Conservation (phyloP, 1,284 basidiomycete genomes). For the Tranzscheliella williamsii region DNA sequence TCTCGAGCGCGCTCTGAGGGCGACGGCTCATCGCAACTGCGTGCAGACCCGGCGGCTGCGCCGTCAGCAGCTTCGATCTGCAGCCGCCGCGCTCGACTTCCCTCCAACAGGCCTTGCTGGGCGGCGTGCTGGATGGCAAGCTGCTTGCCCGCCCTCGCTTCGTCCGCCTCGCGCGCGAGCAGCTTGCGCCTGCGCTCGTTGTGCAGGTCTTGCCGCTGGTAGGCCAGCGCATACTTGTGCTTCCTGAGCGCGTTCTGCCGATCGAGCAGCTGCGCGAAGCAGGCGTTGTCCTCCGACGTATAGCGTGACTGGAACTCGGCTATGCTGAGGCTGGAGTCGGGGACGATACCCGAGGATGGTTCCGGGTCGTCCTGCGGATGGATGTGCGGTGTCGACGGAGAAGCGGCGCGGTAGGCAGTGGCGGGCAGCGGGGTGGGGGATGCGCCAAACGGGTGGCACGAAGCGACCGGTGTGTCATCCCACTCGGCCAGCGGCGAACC, state of each 20-base stretch:
- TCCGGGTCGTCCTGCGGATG: neutral
- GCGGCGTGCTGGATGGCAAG: constrained; percentile 21
- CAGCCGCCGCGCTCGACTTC: too few relatives aligned
- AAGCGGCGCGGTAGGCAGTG: constrained; percentile 13
- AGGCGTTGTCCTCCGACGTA: constrained; percentile 59
- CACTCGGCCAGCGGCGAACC: constrained; percentile 7
- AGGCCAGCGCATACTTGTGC: constrained; percentile 45
- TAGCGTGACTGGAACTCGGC: constrained; percentile 47
- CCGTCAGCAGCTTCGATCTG: too few relatives aligned
- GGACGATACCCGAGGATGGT: constrained; percentile 9
- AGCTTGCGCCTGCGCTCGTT: constrained; percentile 23
- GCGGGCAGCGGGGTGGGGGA: constrained; percentile 1
- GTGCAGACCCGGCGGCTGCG: too few relatives aligned
- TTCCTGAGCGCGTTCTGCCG: constrained; percentile 37
- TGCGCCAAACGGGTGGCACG: too few relatives aligned
- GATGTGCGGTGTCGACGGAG: neutral
- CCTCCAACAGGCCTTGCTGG: neutral
- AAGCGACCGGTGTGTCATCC: constrained; percentile 26
- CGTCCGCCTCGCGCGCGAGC: constrained; percentile 4
- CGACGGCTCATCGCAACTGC: too few relatives aligned
- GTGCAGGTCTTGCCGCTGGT: constrained; percentile 27
- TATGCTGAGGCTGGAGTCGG: constrained; percentile 31
- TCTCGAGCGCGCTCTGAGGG: too few relatives aligned
- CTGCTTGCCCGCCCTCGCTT: constrained; percentile 18
- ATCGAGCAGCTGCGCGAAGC: constrained; percentile 49